phyloP scores from a whole-genome alignment of 495 filamentous ascomycete species.

The Copromyces sp. region DNA sequence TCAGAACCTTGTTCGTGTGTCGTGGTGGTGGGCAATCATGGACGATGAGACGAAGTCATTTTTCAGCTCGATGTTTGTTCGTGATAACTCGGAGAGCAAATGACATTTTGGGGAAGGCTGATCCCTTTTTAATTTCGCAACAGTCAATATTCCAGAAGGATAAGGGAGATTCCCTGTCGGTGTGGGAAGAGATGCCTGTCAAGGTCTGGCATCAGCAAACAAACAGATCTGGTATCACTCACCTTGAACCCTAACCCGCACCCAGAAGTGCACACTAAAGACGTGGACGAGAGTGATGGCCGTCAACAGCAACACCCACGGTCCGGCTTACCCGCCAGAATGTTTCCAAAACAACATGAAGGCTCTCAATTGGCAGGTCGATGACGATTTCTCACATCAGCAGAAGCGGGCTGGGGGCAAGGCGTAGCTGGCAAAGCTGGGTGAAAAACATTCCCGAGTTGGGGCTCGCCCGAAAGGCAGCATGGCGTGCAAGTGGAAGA shows the following conservation, averaged over 20 bases:
- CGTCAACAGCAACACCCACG: neutral
- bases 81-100: neutral
- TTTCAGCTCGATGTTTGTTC: neutral
- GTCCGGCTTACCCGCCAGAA: neutral
- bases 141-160: neutral
- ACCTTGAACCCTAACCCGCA: neutral
- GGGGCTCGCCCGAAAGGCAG: neutral
- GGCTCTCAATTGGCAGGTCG: neutral
- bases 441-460: neutral
- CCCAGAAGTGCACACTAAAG: neutral
- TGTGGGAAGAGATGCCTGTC: neutral
- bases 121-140: neutral
- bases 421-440: neutral
- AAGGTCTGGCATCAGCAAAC: neutral
- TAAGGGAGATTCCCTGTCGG: neutral
- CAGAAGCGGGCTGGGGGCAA: neutral
- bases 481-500: neutral
- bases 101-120: neutral
- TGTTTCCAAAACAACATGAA: neutral
- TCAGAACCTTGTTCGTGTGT: neutral
- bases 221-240: neutral
- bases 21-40: neutral
- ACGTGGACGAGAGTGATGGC: neutral
- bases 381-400: neutral
- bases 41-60: neutral